Evolutionary conservation across 2,329 filamentous ascomycete genomes (phyloP).

Genomic region (Venturiaceae sp.): DNA sequence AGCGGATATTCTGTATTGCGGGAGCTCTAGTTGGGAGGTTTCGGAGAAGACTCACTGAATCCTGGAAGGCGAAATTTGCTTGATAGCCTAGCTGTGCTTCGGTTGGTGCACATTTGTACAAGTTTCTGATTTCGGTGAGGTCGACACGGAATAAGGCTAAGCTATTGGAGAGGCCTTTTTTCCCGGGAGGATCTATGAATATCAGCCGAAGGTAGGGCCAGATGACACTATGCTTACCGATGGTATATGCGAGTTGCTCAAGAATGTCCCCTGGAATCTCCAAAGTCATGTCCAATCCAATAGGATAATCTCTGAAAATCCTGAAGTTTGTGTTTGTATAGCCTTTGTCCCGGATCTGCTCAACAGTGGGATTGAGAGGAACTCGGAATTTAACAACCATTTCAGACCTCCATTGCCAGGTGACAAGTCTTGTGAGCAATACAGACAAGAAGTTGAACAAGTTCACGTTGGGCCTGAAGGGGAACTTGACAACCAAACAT

Average conservation of each 20-base stretch:
- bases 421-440: conserved; percentile 21
- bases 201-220: neutral
- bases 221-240: neutral
- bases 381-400: conserved; percentile 55
- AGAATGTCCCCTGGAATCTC: conserved; percentile 46
- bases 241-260: neutral
- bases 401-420: conserved; percentile 16
- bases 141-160: conserved; percentile 62
- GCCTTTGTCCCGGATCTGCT: conserved; percentile 47
- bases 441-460: conserved; percentile 23
- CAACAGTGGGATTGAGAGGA: conserved; percentile 51
- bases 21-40: no score
- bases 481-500: conserved; percentile 59
- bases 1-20: conserved; percentile 4
- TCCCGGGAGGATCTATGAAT: conserved; percentile 47
- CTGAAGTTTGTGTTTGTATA: conserved; percentile 53
- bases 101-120: conserved; percentile 50
- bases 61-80: conserved; percentile 58
- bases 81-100: conserved; percentile 52
- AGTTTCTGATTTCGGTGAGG: conserved; percentile 44
- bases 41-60: conserved; percentile 48
- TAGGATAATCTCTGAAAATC: conserved; percentile 53
- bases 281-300: conserved; percentile 33
- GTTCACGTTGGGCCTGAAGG: conserved; percentile 29
- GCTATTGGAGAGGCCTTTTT: conserved; percentile 56